These are phyloP conservation scores for Cryptosporidium parvum DNA, from an alignment of 169 alveolate species.

Conservation along the genomic window DNA sequence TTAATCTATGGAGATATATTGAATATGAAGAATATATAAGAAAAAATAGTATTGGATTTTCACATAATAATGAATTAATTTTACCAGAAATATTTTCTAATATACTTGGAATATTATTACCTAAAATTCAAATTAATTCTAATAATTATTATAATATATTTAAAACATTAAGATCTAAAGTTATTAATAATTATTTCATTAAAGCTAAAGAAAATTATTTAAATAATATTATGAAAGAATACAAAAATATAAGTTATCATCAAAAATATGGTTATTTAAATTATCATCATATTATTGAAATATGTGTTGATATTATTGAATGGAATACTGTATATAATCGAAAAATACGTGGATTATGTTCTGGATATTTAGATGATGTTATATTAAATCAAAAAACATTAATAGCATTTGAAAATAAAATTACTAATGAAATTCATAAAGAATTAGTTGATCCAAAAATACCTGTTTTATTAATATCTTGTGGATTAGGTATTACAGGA, in stretches of 20 bases:
- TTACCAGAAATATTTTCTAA: conserved; percentile 3
- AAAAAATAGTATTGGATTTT: neutral
- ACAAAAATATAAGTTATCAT: neutral
- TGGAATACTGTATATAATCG: conserved; percentile 65
- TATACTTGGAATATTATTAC: neutral
- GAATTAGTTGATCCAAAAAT: conserved; percentile 41
- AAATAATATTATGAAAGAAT: neutral
- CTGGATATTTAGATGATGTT: conserved; percentile 20
- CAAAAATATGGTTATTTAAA: neutral
- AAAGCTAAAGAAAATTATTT: conserved; percentile 4
- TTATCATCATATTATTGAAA: conserved; percentile 10
- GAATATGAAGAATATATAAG: neutral
- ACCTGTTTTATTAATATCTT: conserved; percentile 43
- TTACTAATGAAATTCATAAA: neutral
- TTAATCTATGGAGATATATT: conserved; percentile 41
- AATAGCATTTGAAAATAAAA: conserved; percentile 38
- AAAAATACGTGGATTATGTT: conserved; percentile 60
- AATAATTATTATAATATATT: neutral
- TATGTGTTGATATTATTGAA: conserved; percentile 63
- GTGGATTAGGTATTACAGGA: conserved; percentile 69
- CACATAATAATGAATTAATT: neutral
- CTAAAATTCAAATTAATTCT: neutral
- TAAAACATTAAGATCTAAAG: conserved; percentile 10
- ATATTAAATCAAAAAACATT: neutral
- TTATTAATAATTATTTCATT: neutral